Evolutionary conservation across 148 eudicot genomes (phyloP).

Genomic region (Agrostemma githago): DNA sequence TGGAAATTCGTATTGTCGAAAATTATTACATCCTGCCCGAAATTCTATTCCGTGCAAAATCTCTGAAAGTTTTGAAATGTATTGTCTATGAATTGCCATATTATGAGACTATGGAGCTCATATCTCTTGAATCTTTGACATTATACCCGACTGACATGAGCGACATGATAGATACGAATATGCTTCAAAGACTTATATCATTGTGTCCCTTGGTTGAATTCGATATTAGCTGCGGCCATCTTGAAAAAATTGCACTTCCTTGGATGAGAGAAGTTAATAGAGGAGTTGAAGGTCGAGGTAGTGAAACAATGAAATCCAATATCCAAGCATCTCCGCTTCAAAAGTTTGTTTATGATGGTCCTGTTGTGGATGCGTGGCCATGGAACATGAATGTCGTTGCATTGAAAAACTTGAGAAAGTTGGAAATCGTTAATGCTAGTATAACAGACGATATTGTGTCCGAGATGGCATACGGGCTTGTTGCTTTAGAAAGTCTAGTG

Average conservation of each 20-base stretch:
- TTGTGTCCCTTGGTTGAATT: slow-evolving; percentile 7
- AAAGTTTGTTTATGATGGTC: neutral
- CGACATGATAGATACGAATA: neutral
- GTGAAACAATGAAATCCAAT: neutral
- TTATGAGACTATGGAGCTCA: neutral
- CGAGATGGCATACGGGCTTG: neutral
- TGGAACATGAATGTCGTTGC: neutral
- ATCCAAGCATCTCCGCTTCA: neutral
- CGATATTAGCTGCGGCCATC: neutral
- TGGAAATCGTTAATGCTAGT: neutral
- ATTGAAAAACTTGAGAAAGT: slow-evolving; percentile 2
- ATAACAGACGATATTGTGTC: neutral
- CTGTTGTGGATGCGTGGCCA: neutral
- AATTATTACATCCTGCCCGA: neutral
- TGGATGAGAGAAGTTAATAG: neutral
- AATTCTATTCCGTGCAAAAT: slow-evolving; percentile 3
- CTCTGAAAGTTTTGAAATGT: slow-evolving; percentile 1
- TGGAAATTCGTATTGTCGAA: neutral
- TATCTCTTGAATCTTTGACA: neutral
- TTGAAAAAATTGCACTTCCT: neutral
- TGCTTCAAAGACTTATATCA: neutral
- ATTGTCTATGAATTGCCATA: neutral
- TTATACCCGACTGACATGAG: neutral
- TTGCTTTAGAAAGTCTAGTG: neutral
- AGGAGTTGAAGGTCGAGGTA: neutral